Base-by-base conservation (phyloP, 179 eudicot genomes). In the Silene vulgaris region DNA sequence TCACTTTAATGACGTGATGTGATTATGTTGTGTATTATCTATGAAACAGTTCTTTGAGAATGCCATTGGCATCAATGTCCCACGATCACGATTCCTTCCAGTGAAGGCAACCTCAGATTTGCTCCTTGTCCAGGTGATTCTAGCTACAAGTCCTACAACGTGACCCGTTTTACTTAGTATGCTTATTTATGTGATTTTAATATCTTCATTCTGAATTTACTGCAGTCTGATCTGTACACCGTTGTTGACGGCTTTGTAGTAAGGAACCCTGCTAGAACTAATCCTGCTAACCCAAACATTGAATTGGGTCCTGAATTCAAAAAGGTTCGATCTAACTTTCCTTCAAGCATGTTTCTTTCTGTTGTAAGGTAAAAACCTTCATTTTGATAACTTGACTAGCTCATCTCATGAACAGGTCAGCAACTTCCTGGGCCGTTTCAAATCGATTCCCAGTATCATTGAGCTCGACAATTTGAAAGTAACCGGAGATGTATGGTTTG, bases 81-180 rank as follows among this genome's bases (percentile, higher is more conserved):
- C 99, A 62, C 89, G 99, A n/a, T 88, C 98, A 71, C 96, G 99
- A 52, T 96, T 96, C 90, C 98, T 96, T 81, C 99, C 99, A 5
- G 99, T 96, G 74, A 96, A 96, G 84, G 97, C 93, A 35, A 86
- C 91, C 71, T 92, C 99, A 72, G 99, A 92, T 87, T 87, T 95
- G 87, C 97, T 95, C 59, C 97, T 92, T 83, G 99, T 96, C 71
- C 99, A 96, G 90, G 99, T 96, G 60, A 80, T 68, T 52, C 68
- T 69, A 65, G 40, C 7, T 48, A 37, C 26, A 23, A 23, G 26
- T 23, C 26, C 26, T 23, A 23, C 28, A 63, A 45, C 67, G n/a
- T 30, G 30, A 37, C 21, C 35, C 20, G 37, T 28, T 28, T 67
- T 40, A 3, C 61, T 23, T 35, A 48, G 20, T 66, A 43, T 43